Evolutionary conservation across 441 rosid species (phyloP), one percentile per base, ranked within the genome.

Genomic region (Eruca vesicaria): DNA sequence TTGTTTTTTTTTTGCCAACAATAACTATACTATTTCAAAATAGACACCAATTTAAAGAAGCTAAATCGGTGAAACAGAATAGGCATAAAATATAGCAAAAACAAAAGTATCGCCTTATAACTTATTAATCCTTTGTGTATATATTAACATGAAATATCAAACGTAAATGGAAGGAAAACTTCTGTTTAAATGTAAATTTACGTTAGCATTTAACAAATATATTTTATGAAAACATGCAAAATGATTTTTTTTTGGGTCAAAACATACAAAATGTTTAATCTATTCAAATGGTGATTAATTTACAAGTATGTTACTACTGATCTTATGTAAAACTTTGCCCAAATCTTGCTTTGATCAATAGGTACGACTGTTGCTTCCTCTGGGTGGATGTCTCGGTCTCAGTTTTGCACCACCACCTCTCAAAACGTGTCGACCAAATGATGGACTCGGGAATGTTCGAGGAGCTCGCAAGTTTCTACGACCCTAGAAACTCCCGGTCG

Each of bases 361-460:
- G 80, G 69, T 84, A 85, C 41, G 88, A 88, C 1, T 88, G 85
- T 12, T 84, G 86, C 79, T 86, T 88, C 72, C 73, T 91, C 1
- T 88, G 97, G 90, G 84, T 91, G 12, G 93, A 89, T 28, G 97
- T 86, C 21, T 76, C 87, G 8, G 66, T 75, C 50, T 81, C 84
- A 0, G 82, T 84, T 19, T 78, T 89, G 6, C 66, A 79, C 59
- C 68, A 84, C 0, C 81, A 84, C 62, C 82, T 87, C 57, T 79
- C 87, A 2, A 81, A 85, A 35, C 79, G 97, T 56, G 97, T 91
- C 1, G 87, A 89, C 75, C 79, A 78, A 71, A 91, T 91, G 97
- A 75, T 88, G 35, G 72, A 82, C 59, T 57, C 83, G 0, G 97
- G 97, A 0, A 41, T 87, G 73, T 71, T 86, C 2, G 82, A 87